phyloP scores from a whole-genome alignment of 2,329 filamentous ascomycete genomes.

The Clonostachys sp. region DNA sequence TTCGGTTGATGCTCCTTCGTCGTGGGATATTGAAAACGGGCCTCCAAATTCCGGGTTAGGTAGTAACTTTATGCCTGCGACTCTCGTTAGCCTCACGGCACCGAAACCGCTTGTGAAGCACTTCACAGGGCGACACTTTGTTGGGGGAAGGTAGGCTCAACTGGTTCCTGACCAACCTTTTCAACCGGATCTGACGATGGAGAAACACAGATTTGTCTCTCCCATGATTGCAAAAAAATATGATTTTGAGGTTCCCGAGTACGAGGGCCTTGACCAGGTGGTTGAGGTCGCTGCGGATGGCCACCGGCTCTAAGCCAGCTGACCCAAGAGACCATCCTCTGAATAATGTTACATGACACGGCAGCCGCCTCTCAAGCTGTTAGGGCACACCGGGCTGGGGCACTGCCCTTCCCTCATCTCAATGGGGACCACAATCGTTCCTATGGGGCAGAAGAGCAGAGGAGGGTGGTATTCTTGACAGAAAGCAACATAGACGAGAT shows the following conservation, averaged over 20 bases:
- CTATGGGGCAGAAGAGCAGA: constrained; percentile 38
- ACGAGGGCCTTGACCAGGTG: constrained; percentile 83
- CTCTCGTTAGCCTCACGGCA: constrained; percentile 84
- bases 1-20: constrained; percentile 88
- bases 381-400: constrained; percentile 55
- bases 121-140: constrained; percentile 85
- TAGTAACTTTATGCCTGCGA: constrained; percentile 73
- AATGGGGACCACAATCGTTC: constrained; percentile 27
- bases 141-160: constrained; percentile 69
- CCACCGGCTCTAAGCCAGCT: constrained; percentile 43
- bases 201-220: constrained; percentile 66
- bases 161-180: not conserved
- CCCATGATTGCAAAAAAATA: constrained; percentile 79
- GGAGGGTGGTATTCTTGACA: constrained; percentile 47
- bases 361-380: constrained; percentile 52
- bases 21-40: constrained; percentile 87
- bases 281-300: constrained; percentile 62
- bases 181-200: constrained; percentile 5
- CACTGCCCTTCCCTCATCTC: constrained; percentile 50
- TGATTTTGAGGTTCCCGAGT: constrained; percentile 74
- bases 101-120: constrained; percentile 84
- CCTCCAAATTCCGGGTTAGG: constrained; percentile 75
- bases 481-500: constrained; percentile 54
- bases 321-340: not conserved
- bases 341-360: constrained; percentile 42